Evolutionary conservation across 805 yeast genomes (phyloP).

Genomic region (Kregervanrija delftensis): DNA sequence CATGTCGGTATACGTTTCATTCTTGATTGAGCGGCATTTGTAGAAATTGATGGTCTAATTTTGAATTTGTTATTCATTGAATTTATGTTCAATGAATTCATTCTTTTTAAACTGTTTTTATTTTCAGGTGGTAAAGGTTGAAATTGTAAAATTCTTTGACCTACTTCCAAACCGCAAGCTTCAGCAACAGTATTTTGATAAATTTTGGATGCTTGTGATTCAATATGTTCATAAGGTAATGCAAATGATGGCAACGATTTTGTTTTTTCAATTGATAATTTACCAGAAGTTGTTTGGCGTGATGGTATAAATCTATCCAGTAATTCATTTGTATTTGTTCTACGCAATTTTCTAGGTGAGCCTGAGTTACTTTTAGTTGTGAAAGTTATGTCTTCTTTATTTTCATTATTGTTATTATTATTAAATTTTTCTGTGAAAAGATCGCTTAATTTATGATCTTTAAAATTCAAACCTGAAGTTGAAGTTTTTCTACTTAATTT

Average conservation of each 20-base stretch:
- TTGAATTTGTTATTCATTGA: conserved; percentile 11
- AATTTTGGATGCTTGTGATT: conserved; percentile 45
- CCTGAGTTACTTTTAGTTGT: conserved; percentile 2
- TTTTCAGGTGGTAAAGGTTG: conserved; percentile 79
- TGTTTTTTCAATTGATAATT: conserved; percentile 32
- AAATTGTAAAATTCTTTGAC: conserved; percentile 77
- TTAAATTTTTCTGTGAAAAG: too few species aligned
- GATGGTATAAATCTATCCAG: conserved; percentile 58
- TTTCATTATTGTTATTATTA: too few species aligned
- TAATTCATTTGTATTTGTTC: conserved; percentile 30
- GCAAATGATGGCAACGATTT: conserved; percentile 26
- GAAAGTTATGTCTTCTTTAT: too few species aligned
- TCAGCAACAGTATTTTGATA: conserved; percentile 83
- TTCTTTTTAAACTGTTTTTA: conserved; percentile 14
- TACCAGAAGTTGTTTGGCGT: conserved; percentile 42
- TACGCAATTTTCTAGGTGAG: conserved; percentile 23
- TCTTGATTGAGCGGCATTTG: conserved; percentile 54
- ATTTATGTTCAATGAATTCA: conserved; percentile 11
- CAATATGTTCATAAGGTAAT: conserved; percentile 48
- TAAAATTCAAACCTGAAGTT: too few species aligned
- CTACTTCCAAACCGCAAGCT: conserved; percentile 85
- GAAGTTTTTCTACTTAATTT: too few species aligned
- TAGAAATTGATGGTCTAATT: conserved; percentile 20
- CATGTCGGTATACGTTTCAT: conserved; percentile 75
- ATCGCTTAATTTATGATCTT: too few species aligned